These are phyloP conservation scores for Albizia julibrissin DNA, from an alignment of 306 rosid species.

Conservation along the genomic window DNA sequence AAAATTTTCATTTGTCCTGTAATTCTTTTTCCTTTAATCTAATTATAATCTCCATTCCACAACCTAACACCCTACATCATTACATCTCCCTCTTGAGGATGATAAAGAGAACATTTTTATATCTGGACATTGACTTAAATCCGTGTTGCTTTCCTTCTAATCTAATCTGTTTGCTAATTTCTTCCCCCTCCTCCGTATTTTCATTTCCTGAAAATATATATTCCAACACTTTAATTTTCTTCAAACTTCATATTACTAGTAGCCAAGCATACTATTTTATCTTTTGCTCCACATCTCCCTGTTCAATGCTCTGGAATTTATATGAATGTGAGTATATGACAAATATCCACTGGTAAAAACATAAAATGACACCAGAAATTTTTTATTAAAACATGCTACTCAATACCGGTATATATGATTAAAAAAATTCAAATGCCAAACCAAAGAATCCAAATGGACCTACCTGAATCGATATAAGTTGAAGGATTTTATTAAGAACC, in stretches of 20 bases:
- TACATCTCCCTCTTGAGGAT: not conserved
- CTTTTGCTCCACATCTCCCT: not conserved
- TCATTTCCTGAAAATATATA: not conserved
- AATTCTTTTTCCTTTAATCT: not conserved
- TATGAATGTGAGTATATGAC: not conserved
- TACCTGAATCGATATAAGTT: constrained; percentile 78
- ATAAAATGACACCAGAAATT: not conserved
- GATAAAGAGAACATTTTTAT: not conserved
- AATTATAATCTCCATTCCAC: not conserved
- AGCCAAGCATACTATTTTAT: not conserved
- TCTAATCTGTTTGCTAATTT: not conserved
- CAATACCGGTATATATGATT: not conserved
- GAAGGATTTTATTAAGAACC: constrained; percentile 81
- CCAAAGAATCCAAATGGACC: not conserved
- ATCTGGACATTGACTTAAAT: not conserved
- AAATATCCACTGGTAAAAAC: not conserved
- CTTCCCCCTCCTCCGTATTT: not conserved
- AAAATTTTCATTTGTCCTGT: not conserved
- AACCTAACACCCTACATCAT: not conserved
- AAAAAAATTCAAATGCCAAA: not conserved
- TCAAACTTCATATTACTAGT: not conserved
- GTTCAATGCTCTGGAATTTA: not conserved
- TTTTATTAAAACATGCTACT: constrained; percentile 5
- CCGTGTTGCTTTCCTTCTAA: not conserved
- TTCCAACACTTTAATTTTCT: not conserved